Evolutionary conservation across 2,329 filamentous ascomycete genomes (phyloP).

Genomic region (Aspergillus brunneoviolaceus): DNA sequence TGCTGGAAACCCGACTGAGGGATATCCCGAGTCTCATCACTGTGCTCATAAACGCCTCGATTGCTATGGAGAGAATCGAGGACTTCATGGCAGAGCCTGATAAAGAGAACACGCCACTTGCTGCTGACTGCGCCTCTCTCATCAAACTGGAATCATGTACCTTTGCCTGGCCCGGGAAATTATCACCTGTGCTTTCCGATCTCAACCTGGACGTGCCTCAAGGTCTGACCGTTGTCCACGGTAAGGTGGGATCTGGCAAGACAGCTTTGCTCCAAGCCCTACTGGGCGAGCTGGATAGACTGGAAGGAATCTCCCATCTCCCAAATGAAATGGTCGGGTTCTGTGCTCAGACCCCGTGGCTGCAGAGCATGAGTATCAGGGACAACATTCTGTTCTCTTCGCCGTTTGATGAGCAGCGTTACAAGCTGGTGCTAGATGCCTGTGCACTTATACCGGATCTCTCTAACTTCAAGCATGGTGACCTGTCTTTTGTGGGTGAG

Average conservation of each 20-base stretch:
- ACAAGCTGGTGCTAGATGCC: conserved; percentile 65
- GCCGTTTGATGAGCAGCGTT: conserved; percentile 68
- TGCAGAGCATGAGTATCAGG: conserved; percentile 68
- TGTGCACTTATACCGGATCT: conserved; percentile 64
- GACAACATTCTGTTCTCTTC: conserved; percentile 67
- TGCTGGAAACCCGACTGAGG: conserved; percentile 71
- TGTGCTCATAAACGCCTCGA: conserved; percentile 74
- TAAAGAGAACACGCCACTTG: conserved; percentile 63
- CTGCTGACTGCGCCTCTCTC: conserved; percentile 28
- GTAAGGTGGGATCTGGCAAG: conserved; percentile 65
- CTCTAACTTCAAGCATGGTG: conserved; percentile 62
- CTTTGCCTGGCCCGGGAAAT: conserved; percentile 75
- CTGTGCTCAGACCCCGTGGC: conserved; percentile 66
- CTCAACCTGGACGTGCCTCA: conserved; percentile 55
- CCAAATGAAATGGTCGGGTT: conserved; percentile 61
- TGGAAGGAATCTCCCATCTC: conserved; percentile 51
- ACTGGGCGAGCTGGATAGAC: conserved; percentile 59
- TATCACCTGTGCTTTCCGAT: conserved; percentile 55
- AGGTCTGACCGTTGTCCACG: conserved; percentile 61
- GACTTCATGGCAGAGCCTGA: conserved; percentile 84
- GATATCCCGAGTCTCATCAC: conserved; percentile 75
- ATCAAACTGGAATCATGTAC: conserved; percentile 60
- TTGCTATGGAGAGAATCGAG: conserved; percentile 79
- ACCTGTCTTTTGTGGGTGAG: conserved; percentile 61
- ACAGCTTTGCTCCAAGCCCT: conserved; percentile 60